These are phyloP conservation scores for Phytophthora vignae DNA, from an alignment of 352 stramenopile genomes.

Conservation along the genomic window DNA sequence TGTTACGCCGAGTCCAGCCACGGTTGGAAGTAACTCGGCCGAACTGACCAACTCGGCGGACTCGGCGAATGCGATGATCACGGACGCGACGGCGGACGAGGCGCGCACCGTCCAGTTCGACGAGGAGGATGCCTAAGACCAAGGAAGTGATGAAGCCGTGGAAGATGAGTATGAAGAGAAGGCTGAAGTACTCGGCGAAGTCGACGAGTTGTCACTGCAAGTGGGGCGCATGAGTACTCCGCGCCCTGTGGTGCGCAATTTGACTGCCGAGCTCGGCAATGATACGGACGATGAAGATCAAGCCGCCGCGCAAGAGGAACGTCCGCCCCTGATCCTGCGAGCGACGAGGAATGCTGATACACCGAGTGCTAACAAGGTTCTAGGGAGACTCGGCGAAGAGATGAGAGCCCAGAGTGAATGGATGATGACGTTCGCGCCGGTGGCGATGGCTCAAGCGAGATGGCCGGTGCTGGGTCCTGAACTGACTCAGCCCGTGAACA, in stretches of 20 bases:
- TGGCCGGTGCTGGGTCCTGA: neutral
- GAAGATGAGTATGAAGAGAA: neutral
- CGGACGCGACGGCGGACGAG: neutral
- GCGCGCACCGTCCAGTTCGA: neutral
- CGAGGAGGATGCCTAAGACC: neutral
- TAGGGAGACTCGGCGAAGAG: neutral
- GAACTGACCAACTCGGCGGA: neutral
- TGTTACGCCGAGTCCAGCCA: neutral
- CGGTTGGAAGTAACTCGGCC: neutral
- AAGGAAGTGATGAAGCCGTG: neutral
- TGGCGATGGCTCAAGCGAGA: neutral
- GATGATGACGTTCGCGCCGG: neutral
- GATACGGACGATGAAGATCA: too few relatives aligned
- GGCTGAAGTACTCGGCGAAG: neutral
- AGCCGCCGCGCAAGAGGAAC: too few relatives aligned
- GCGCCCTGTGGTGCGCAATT: too few relatives aligned
- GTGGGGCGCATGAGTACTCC: neutral
- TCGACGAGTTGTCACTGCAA: neutral
- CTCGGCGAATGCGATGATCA: neutral
- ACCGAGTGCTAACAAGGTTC: neutral
- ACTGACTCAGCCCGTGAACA: neutral
- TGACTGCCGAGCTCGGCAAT: too few relatives aligned
- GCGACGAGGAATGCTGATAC: neutral
- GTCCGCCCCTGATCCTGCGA: neutral
- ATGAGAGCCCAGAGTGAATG: neutral